A percentile compares a stretch with the other conserved stretches of the same genome.
phyloP scores from a whole-genome alignment of 306 rosid genomes.

The Arachis hypogaea region DNA sequence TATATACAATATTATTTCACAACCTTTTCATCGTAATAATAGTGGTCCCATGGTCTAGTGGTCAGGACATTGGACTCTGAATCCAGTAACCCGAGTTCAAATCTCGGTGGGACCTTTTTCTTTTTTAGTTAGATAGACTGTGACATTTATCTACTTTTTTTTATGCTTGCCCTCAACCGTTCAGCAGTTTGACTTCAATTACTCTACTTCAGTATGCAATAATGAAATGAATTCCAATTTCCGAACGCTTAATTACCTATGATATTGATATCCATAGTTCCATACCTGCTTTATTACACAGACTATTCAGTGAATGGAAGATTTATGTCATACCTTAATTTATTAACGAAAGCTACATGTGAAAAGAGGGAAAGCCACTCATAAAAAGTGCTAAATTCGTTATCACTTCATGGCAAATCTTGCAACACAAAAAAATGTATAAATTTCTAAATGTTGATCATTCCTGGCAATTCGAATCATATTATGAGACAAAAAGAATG shows the following conservation, averaged over 20 bases:
- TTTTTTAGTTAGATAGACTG: too few relatives aligned
- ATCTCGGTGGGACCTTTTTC: slow-evolving; percentile 70
- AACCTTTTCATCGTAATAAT: too few relatives aligned
- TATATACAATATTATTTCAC: too few relatives aligned
- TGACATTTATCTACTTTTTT: too few relatives aligned
- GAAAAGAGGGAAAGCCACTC: neutral
- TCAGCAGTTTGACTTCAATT: too few relatives aligned
- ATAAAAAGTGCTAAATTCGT: neutral
- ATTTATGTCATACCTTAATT: neutral
- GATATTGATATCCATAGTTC: too few relatives aligned
- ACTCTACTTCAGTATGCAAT: too few relatives aligned
- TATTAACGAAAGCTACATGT: neutral
- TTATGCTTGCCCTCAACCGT: too few relatives aligned
- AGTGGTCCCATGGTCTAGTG: slow-evolving; percentile 83
- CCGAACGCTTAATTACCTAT: too few relatives aligned
- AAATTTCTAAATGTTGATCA: slow-evolving; percentile 18
- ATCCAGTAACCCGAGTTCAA: slow-evolving; percentile 90
- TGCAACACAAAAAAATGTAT: neutral
- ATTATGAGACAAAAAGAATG: slow-evolving; percentile 39
- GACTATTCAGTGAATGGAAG: neutral
- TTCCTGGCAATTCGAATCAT: slow-evolving; percentile 38
- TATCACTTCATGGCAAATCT: neutral
- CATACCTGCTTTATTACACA: neutral
- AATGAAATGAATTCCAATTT: too few relatives aligned
- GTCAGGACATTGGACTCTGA: slow-evolving; percentile 95